Conservation (phyloP, 2,329 filamentous ascomycete species). For the Calonectria hawksworthii region DNA sequence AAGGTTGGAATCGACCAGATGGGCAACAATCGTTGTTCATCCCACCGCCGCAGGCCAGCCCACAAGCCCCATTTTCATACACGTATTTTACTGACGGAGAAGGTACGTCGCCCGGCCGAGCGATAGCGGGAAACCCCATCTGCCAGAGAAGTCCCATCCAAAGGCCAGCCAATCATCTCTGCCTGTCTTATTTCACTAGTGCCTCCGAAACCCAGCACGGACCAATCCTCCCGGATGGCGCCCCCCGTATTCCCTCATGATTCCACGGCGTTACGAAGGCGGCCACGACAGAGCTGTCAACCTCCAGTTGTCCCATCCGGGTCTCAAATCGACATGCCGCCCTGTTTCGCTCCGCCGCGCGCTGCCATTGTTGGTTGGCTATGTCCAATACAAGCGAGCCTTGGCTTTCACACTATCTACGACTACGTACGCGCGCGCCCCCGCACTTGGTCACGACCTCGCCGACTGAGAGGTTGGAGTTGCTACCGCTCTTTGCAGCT, state of each 20-base stretch:
- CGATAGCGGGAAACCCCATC: constrained; percentile 31
- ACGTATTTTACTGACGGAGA: constrained; percentile 18
- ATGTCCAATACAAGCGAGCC: constrained; percentile 2
- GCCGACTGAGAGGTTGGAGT: constrained; percentile 10
- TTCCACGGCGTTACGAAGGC: constrained; percentile 1
- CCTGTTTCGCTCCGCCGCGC: constrained; percentile 20
- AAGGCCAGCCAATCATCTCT: constrained; percentile 37
- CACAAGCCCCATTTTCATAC: constrained; percentile 26
- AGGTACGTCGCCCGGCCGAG: constrained; percentile 27
- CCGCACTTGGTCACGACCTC: constrained; percentile 3
- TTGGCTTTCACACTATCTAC: constrained; percentile 6
- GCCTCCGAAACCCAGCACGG: constrained; percentile 39
- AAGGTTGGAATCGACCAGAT: constrained; percentile 5
- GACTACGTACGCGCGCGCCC: background rate
- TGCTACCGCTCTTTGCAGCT: background rate
- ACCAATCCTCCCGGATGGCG: constrained; percentile 30
- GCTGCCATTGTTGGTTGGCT: constrained; percentile 21
- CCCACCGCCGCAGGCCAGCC: constrained; percentile 15
- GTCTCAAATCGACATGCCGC: constrained; percentile 4
- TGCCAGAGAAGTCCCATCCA: constrained; percentile 30
- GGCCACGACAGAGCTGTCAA: constrained; percentile 21
- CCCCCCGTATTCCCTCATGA: constrained; percentile 31
- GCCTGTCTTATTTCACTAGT: constrained; percentile 37
- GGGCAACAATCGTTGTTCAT: constrained; percentile 6
- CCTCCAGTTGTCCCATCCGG: constrained; percentile 10